These are phyloP conservation scores for Pterula multifida DNA, from an alignment of 1,284 basidiomycete genomes.

Conservation along the genomic window DNA sequence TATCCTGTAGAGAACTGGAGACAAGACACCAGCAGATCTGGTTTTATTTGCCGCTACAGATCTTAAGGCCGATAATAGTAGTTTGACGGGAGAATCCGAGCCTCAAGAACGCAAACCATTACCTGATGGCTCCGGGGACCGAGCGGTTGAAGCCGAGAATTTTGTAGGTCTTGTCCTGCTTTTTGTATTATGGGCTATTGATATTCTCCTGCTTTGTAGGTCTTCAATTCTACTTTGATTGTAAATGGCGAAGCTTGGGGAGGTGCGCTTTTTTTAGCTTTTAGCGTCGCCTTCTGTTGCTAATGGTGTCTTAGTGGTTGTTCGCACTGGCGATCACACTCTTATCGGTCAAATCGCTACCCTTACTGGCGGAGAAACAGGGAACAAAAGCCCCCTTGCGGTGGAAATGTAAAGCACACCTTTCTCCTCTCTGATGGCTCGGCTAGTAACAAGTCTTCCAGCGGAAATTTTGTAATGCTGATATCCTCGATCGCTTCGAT, in stretches of 20 bases:
- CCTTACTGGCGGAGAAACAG: slow-evolving; percentile 48
- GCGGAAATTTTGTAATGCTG: slow-evolving; percentile 46
- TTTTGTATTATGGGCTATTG: too few relatives aligned
- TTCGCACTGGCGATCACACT: slow-evolving; percentile 56
- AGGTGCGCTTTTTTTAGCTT: slow-evolving; percentile 22
- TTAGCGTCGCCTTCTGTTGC: background rate
- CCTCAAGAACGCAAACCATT: slow-evolving; percentile 45
- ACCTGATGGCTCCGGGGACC: slow-evolving; percentile 30
- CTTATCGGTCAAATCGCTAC: slow-evolving; percentile 60
- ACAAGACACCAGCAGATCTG: slow-evolving; percentile 61
- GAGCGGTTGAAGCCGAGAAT: slow-evolving; percentile 55
- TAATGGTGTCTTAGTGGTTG: slow-evolving; percentile 31
- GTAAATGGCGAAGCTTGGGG: slow-evolving; percentile 63
- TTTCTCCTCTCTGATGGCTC: background rate
- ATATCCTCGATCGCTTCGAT: slow-evolving; percentile 48
- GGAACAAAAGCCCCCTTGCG: slow-evolving; percentile 53
- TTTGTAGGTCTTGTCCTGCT: too few relatives aligned
- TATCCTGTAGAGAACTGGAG: slow-evolving; percentile 38
- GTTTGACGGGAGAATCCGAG: slow-evolving; percentile 58
- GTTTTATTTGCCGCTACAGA: slow-evolving; percentile 46
- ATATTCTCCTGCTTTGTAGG: slow-evolving; percentile 22
- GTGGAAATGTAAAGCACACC: slow-evolving; percentile 41
- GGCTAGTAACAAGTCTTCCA: slow-evolving; percentile 12
- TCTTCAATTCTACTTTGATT: slow-evolving; percentile 55
- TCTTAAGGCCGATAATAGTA: slow-evolving; percentile 60